Evolutionary conservation across 1,139 yeast genomes (phyloP).

Genomic region (Pichia sp.): DNA sequence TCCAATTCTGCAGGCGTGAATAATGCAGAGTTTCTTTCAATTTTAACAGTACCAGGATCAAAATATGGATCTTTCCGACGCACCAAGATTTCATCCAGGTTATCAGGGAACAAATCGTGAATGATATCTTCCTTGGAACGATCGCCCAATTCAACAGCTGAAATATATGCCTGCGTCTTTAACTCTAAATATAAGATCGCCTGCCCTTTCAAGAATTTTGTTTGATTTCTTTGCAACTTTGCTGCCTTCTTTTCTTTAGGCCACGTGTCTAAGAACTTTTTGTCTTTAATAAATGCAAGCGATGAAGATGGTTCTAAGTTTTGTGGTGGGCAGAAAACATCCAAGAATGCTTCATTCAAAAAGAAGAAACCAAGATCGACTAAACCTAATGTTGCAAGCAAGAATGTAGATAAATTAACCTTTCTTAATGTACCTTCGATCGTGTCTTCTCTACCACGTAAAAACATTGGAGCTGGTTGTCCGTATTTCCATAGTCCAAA

Average conservation of each 20-base stretch:
- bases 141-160: constrained; percentile 78
- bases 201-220: constrained; percentile 72
- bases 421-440: constrained; percentile 73
- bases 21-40: constrained; percentile 35
- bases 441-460: constrained; percentile 60
- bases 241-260: constrained; percentile 10
- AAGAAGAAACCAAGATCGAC: constrained; percentile 86
- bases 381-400: constrained; percentile 80
- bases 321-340: constrained; percentile 72
- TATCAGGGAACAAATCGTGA: constrained; percentile 72
- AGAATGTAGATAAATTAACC: constrained; percentile 83
- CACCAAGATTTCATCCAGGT: constrained; percentile 56
- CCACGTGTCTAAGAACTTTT: constrained; percentile 9
- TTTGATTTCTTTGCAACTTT: constrained; percentile 20
- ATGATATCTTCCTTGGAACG: constrained; percentile 66
- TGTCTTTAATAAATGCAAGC: constrained; percentile 25
- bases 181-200: constrained; percentile 78
- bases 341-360: constrained; percentile 78
- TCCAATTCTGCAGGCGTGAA: constrained; percentile 69
- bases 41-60: constrained; percentile 16
- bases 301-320: constrained; percentile 36
- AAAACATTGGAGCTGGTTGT: constrained; percentile 54
- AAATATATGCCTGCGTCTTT: constrained; percentile 92
- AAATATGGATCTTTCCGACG: constrained; percentile 38
- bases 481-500: constrained; percentile 65